phyloP scores from a whole-genome alignment of 1,284 basidiomycete species.

The Sutorius eximius region DNA sequence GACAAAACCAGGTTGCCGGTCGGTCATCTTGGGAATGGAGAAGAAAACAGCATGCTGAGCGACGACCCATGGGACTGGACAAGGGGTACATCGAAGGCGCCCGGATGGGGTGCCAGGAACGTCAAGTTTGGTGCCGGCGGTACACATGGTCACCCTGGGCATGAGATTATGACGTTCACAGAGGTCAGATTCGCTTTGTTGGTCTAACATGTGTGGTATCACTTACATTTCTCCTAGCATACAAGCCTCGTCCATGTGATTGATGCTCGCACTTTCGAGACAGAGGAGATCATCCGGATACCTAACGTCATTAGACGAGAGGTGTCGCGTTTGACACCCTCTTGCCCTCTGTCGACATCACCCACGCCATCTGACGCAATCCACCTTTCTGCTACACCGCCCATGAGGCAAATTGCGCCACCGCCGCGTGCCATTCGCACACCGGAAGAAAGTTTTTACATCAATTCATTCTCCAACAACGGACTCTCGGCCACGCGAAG shows the following conservation, averaged over 20 bases:
- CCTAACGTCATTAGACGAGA: slow-evolving; percentile 41
- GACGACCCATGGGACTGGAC: slow-evolving; percentile 70
- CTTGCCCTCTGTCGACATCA: slow-evolving; percentile 18
- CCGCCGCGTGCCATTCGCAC: slow-evolving; percentile 47
- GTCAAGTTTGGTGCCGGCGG: slow-evolving; percentile 72
- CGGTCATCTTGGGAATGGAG: slow-evolving; percentile 40
- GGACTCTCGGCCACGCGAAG: slow-evolving; percentile 19
- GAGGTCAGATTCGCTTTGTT: slow-evolving; percentile 52
- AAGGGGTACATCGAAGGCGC: slow-evolving; percentile 52
- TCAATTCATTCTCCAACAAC: slow-evolving; percentile 26
- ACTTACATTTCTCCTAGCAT: slow-evolving; percentile 50
- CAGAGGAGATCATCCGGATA: slow-evolving; percentile 66
- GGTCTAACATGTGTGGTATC: not conserved
- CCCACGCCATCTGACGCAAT: slow-evolving; percentile 16
- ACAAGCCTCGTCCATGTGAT: slow-evolving; percentile 73
- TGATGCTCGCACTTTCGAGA: slow-evolving; percentile 79
- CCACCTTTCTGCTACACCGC: slow-evolving; percentile 6
- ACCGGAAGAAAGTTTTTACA: slow-evolving; percentile 57
- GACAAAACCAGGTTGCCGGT: slow-evolving; percentile 44
- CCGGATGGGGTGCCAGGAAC: slow-evolving; percentile 75
- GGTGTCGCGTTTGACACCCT: slow-evolving; percentile 16
- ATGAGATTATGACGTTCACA: slow-evolving; percentile 80
- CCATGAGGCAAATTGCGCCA: slow-evolving; percentile 17
- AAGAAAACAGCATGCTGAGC: slow-evolving; percentile 53
- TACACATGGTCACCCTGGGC: slow-evolving; percentile 39